A percentile compares a stretch with the other conserved stretches of the same genome.
Conservation (phyloP, 345 rosid species). For the Nephelium lappaceum region DNA sequence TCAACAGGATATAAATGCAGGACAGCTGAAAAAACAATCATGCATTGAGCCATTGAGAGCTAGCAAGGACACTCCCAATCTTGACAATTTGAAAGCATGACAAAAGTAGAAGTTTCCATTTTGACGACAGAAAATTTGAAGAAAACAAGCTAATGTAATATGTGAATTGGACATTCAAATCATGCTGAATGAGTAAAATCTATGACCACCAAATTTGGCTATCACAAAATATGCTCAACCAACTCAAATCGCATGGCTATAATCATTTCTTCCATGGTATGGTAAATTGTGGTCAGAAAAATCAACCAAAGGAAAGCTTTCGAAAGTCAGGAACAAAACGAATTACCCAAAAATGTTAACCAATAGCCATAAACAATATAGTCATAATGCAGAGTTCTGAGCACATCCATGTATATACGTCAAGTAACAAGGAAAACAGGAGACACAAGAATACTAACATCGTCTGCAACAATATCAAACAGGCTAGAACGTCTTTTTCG, state of each 20-base stretch:
- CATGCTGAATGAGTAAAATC: not conserved
- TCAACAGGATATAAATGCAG: not conserved
- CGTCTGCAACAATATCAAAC: conserved; percentile 90
- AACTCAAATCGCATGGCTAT: not conserved
- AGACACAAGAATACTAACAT: conserved; percentile 47
- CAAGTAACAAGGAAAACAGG: conserved; percentile 2
- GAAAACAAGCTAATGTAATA: not conserved
- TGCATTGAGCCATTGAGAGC: not conserved
- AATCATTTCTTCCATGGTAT: not conserved
- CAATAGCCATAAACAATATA: not conserved
- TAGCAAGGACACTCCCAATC: not conserved
- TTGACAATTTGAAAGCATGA: not conserved
- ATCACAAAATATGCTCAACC: conserved; percentile 11
- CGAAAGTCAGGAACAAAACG: not conserved
- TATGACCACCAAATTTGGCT: not conserved
- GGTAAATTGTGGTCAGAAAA: conserved; percentile 11
- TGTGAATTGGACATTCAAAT: not conserved
- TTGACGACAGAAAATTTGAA: not conserved
- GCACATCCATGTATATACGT: not conserved
- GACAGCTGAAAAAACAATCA: not conserved
- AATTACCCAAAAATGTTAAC: not conserved
- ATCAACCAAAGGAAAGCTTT: conserved; percentile 16
- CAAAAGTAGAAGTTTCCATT: not conserved
- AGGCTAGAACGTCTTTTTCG: conserved; percentile 98
- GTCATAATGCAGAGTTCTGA: too few species aligned